Evolutionary conservation across 1,284 basidiomycete genomes (phyloP), one percentile per base, ranked within the genome.

Genomic region (Termitomyces sp.): DNA sequence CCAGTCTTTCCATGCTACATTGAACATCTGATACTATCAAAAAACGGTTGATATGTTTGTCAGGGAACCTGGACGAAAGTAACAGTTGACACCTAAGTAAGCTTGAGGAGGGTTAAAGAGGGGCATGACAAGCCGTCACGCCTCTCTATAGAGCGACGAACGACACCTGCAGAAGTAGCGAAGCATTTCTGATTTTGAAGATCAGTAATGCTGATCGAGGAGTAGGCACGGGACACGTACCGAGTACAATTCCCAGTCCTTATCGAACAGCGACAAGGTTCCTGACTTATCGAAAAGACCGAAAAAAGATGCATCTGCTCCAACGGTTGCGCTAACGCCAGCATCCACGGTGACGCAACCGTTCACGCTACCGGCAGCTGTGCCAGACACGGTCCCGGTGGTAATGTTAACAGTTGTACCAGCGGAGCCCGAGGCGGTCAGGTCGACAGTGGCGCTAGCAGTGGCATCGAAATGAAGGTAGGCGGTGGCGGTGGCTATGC

Each of bases 391-490:
- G 35, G 35, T 37, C 35, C 35, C 35, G n/a, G 35, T 37, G 7
- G 35, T 37, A 16, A n/a, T 37, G n/a, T 37, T 16, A 18, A 37
- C 35, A 3, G n/a, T 18, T 8, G 35, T 9, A 3, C 16, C n/a
- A 9, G 35, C 35, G 9, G 35, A 37, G n/a, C 35, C 35, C n/a
- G 35, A 37, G 7, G 35, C n/a, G 3, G 5, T 37, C 35, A 37
- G 35, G n/a, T 37, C 35, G 35, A 37, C 1, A 18, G 16, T 37
- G 16, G 35, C 43, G 38, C n/a, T 24, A 14, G 48, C 55, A 18
- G 14, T 65, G 21, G 71, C 66, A 49, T 76, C 73, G 38, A 77
- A 60, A 28, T 71, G 61, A 47, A 78, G 60, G 60, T 67, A 72
- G 40, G 76, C 60, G 6, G 62, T 66, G 5, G 74, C 70, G 4